Percentiles rank a stretch among this genome's conserved stretches.
These are phyloP conservation scores for Strobilomyces echinocephalus DNA, from an alignment of 768 basidiomycete genomes.

Conservation along the genomic window DNA sequence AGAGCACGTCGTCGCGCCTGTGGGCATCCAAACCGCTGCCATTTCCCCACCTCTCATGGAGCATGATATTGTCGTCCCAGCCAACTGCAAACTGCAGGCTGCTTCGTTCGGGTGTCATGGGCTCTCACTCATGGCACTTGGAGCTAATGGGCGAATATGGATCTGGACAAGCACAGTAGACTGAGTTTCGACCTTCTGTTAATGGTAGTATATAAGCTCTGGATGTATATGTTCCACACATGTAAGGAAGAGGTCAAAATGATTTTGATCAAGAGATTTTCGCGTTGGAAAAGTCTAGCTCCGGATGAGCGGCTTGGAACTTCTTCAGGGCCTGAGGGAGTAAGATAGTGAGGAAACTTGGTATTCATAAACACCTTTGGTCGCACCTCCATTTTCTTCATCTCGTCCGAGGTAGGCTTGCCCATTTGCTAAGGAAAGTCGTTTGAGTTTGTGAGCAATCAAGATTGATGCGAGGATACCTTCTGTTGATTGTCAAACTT, in stretches of 20 bases:
- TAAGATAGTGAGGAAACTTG: not conserved
- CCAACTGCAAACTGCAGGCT: slow-evolving; percentile 30
- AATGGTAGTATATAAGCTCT: not conserved
- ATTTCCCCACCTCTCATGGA: slow-evolving; percentile 16
- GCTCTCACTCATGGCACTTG: slow-evolving; percentile 20
- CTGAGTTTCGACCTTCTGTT: not conserved
- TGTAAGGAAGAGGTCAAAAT: not conserved
- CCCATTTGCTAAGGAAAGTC: slow-evolving; percentile 71
- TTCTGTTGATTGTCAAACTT: slow-evolving; percentile 45
- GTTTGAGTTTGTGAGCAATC: not conserved
- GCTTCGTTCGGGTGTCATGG: slow-evolving; percentile 44
- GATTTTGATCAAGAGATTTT: slow-evolving; percentile 61
- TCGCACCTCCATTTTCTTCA: slow-evolving; percentile 85
- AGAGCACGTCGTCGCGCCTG: slow-evolving; percentile 8
- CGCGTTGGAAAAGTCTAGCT: slow-evolving; percentile 90
- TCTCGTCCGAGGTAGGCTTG: slow-evolving; percentile 90
- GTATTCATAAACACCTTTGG: not conserved
- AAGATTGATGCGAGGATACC: slow-evolving; percentile 21
- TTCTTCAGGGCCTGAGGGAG: slow-evolving; percentile 66
- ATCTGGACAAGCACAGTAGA: slow-evolving; percentile 24
- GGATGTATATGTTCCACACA: not conserved
- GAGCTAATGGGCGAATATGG: slow-evolving; percentile 19
- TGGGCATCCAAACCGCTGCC: not conserved
- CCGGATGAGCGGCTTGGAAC: slow-evolving; percentile 87
- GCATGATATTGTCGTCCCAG: slow-evolving; percentile 23